A percentile compares a stretch with the other conserved stretches of the same genome.
phyloP scores from a whole-genome alignment of 2,329 filamentous ascomycete genomes.

The Fusarium sp. region DNA sequence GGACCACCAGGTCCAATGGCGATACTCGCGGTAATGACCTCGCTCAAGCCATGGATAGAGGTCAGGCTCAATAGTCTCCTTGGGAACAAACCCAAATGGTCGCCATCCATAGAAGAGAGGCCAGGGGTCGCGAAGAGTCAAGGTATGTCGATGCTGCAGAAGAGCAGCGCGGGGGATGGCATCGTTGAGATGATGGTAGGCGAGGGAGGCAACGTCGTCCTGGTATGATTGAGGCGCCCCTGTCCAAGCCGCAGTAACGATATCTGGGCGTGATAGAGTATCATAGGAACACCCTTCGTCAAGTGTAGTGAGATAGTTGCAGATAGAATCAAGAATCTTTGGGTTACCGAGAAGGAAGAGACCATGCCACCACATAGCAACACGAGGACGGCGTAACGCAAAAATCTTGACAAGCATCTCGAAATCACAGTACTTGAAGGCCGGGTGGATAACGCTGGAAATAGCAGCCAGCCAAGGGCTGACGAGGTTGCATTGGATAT shows the following conservation, averaged over 20 bases:
- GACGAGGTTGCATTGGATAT: constrained; percentile 47
- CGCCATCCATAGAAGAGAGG: constrained; percentile 46
- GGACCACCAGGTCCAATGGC: constrained; percentile 45
- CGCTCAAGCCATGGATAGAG: constrained; percentile 45
- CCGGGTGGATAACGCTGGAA: constrained; percentile 36
- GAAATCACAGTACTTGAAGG: constrained; percentile 37
- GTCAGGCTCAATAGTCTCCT: constrained; percentile 40
- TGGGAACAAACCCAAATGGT: constrained; percentile 39
- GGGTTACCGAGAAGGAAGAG: constrained; percentile 43
- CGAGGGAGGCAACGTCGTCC: constrained; percentile 19
- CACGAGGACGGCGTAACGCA: constrained; percentile 42
- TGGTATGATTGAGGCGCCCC: constrained; percentile 43
- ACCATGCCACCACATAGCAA: constrained; percentile 47
- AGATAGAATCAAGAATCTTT: constrained; percentile 38
- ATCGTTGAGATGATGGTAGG: constrained; percentile 30
- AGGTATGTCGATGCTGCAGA: constrained; percentile 42
- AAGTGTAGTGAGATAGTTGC: constrained; percentile 41
- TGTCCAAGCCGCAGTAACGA: constrained; percentile 44
- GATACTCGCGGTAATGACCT: constrained; percentile 41
- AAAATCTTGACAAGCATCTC: constrained; percentile 43
- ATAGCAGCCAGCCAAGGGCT: constrained; percentile 46
- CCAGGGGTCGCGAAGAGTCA: constrained; percentile 45
- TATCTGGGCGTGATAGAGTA: constrained; percentile 43
- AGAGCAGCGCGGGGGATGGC: constrained; percentile 37
- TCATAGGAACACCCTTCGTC: constrained; percentile 45